Conservation (phyloP, 2,329 filamentous ascomycete genomes). For the Neurospora sp. region DNA sequence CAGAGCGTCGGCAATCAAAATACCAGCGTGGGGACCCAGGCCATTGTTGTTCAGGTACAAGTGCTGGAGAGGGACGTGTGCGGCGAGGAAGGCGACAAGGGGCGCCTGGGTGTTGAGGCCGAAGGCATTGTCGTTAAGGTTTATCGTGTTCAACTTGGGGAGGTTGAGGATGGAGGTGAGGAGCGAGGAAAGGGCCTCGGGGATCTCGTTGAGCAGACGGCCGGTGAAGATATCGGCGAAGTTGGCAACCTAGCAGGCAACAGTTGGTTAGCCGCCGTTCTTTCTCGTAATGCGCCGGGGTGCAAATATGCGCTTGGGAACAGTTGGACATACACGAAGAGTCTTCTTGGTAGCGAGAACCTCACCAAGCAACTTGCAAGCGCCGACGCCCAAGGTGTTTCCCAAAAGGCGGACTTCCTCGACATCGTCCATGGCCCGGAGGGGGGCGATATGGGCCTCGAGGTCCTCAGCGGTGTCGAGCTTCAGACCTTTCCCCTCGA, state of each 20-base stretch:
- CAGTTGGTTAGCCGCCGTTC: constrained; percentile 6
- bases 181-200: constrained; percentile 74
- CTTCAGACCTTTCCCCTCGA: constrained; percentile 87
- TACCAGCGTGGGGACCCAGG: constrained; percentile 82
- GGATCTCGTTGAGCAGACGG: constrained; percentile 86
- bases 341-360: constrained; percentile 77
- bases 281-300: neutral
- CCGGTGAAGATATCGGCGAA: constrained; percentile 97
- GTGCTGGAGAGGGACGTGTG: constrained; percentile 83
- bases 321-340: constrained; percentile 47
- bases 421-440: constrained; percentile 61
- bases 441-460: constrained; percentile 67
- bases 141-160: constrained; percentile 78
- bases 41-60: constrained; percentile 98
- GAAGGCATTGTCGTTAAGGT: constrained; percentile 97
- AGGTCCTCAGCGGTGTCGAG: constrained; percentile 82
- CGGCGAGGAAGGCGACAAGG: constrained; percentile 80
- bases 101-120: constrained; percentile 91
- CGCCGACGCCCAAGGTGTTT: constrained; percentile 86
- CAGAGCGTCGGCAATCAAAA: constrained; percentile 79
- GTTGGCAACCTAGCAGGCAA: constrained; percentile 55
- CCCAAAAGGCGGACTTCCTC: constrained; percentile 81
- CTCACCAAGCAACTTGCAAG: constrained; percentile 74
- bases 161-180: constrained; percentile 81
- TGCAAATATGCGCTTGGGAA: neutral